Conservation (phyloP, 495 filamentous ascomycete species). For the Margaritispora aquatica region DNA sequence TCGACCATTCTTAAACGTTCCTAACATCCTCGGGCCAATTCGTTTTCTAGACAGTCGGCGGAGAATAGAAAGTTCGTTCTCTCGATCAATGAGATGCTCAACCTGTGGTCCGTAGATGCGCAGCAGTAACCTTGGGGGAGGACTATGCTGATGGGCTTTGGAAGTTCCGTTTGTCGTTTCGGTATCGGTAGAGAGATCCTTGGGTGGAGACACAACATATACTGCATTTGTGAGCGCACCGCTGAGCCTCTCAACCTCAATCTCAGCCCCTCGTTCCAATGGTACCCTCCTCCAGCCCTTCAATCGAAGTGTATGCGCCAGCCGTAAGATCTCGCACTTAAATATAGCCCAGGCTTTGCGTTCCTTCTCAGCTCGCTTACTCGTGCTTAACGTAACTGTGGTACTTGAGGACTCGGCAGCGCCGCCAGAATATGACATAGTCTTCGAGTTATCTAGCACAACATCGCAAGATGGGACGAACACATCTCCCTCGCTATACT, state of each 20-base stretch:
- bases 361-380: conserved; percentile 52
- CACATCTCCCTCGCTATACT: conserved; percentile 65
- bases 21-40: conserved; percentile 88
- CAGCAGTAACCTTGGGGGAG: conserved; percentile 67
- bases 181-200: conserved; percentile 36
- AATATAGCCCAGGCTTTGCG: conserved; percentile 70
- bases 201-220: conserved; percentile 84
- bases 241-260: conserved; percentile 80
- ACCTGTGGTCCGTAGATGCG: conserved; percentile 95
- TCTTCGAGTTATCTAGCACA: conserved; percentile 81
- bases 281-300: conserved; percentile 86
- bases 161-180: conserved; percentile 27
- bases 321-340: conserved; percentile 82
- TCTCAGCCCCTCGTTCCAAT: conserved; percentile 60
- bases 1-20: conserved; percentile 91
- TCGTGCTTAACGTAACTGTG: conserved; percentile 28
- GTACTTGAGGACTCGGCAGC: conserved; percentile 34
- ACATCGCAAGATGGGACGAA: conserved; percentile 73
- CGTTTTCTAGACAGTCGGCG: conserved; percentile 80
- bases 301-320: conserved; percentile 81
- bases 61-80: conserved; percentile 83
- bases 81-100: conserved; percentile 90
- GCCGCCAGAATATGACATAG: conserved; percentile 65
- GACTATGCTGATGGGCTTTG: conserved; percentile 8
- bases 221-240: conserved; percentile 95